Evolutionary conservation across 805 yeast species (phyloP).

Genomic region (Wickerhamomyces xylosicus): DNA sequence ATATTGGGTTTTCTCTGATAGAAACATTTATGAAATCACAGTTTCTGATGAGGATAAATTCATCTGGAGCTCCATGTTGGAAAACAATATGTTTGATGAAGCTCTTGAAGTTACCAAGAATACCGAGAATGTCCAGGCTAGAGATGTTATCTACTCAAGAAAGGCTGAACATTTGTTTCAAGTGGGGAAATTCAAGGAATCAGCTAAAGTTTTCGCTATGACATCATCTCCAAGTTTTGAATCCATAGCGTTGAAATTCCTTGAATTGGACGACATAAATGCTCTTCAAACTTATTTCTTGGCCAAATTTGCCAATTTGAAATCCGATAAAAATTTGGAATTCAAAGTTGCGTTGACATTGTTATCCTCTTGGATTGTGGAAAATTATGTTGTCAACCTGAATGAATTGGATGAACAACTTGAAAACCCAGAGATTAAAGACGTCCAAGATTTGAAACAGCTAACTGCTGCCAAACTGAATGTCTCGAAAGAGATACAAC

Average conservation of each 20-base stretch:
- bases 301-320: conserved; percentile 27
- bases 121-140: conserved; percentile 24
- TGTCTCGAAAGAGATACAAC: conserved; percentile 25
- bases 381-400: conserved; percentile 22
- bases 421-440: conserved; percentile 17
- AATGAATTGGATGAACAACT: conserved; percentile 24
- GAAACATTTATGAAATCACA: conserved; percentile 60
- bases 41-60: conserved; percentile 59
- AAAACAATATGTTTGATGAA: conserved; percentile 44
- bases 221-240: conserved; percentile 58
- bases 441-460: conserved; percentile 12
- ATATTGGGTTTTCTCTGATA: conserved; percentile 64
- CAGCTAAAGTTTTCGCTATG: conserved; percentile 50
- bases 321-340: conserved; percentile 15
- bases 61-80: conserved; percentile 62
- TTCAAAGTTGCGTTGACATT: conserved; percentile 21
- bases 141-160: conserved; percentile 37
- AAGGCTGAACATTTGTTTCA: conserved; percentile 43
- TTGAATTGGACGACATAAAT: conserved; percentile 30
- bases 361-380: conserved; percentile 27
- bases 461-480: conserved; percentile 17
- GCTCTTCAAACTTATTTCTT: conserved; percentile 38
- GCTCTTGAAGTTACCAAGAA: conserved; percentile 41
- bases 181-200: conserved; percentile 21
- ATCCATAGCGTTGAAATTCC: conserved; percentile 45